Evolutionary conservation across 2,329 filamentous ascomycete species (phyloP).

Genomic region (Ophiosphaerella narmari): DNA sequence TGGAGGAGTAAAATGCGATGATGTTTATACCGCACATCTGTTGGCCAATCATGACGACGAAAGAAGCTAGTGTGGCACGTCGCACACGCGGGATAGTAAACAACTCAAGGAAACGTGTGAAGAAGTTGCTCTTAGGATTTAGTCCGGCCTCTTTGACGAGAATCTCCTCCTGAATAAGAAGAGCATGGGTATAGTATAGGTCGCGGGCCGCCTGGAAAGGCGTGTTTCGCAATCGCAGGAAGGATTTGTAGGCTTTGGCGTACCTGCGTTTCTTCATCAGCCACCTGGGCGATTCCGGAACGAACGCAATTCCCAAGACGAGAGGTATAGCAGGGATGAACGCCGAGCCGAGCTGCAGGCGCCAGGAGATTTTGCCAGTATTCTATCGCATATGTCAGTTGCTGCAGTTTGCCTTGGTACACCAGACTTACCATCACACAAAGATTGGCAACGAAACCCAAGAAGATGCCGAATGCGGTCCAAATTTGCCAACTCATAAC

Average conservation of each 20-base stretch:
- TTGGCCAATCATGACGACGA: slow-evolving; percentile 75
- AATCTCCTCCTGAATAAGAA: slow-evolving; percentile 42
- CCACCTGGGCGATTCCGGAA: slow-evolving; percentile 46
- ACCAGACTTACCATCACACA: slow-evolving; percentile 38
- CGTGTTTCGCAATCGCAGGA: slow-evolving; percentile 46
- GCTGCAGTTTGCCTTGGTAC: not conserved
- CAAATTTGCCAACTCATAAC: slow-evolving; percentile 55
- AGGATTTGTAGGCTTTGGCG: slow-evolving; percentile 45
- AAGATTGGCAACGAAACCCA: slow-evolving; percentile 49
- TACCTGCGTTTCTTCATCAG: slow-evolving; percentile 49
- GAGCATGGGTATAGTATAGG: slow-evolving; percentile 49
- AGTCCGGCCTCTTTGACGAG: slow-evolving; percentile 40
- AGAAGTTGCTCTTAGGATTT: slow-evolving; percentile 44
- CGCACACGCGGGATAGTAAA: slow-evolving; percentile 72
- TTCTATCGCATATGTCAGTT: slow-evolving; percentile 20
- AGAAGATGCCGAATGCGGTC: slow-evolving; percentile 53
- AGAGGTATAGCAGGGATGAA: slow-evolving; percentile 48
- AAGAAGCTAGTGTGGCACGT: slow-evolving; percentile 75
- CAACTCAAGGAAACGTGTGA: slow-evolving; percentile 56
- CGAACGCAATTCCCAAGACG: slow-evolving; percentile 48
- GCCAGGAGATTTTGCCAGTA: slow-evolving; percentile 44
- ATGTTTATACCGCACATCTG: slow-evolving; percentile 62
- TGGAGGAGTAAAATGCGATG: slow-evolving; percentile 58
- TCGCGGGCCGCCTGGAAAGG: slow-evolving; percentile 50
- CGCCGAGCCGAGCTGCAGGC: slow-evolving; percentile 47